Evolutionary conservation across 2,329 filamentous ascomycete species (phyloP).

Genomic region (Neocucurbitaria cava): DNA sequence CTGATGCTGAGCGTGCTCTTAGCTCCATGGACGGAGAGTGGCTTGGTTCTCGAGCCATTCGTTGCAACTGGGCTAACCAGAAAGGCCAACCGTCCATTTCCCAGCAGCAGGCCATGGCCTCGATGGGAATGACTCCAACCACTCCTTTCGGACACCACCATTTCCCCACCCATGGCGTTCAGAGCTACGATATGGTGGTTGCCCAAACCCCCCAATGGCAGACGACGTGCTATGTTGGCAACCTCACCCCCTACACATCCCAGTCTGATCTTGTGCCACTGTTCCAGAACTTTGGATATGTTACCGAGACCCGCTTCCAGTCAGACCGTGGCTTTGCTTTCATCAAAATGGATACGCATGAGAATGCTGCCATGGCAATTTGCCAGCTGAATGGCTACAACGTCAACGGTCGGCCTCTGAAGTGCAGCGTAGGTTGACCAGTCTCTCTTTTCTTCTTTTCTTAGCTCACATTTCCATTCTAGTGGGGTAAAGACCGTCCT

Average conservation of each 20-base stretch:
- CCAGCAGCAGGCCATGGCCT: constrained; percentile 94
- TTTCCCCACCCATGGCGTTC: constrained; percentile 94
- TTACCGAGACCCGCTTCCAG: constrained; percentile 97
- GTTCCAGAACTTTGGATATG: constrained; percentile 98
- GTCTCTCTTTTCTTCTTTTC: constrained; percentile 23
- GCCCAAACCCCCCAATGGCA: constrained; percentile 97
- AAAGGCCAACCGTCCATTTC: constrained; percentile 99
- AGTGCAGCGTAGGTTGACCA: constrained; percentile 86
- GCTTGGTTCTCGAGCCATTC: constrained; percentile 96
- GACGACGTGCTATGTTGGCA: constrained; percentile 97
- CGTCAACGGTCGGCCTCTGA: constrained; percentile 93
- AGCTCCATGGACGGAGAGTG: constrained; percentile 99
- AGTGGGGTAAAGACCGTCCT: constrained; percentile 99
- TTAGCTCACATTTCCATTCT: constrained; percentile 43
- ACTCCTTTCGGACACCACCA: constrained; percentile 97
- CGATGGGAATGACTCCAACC: constrained; percentile 97
- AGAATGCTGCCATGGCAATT: constrained; percentile 98
- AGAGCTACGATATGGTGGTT: constrained; percentile 97
- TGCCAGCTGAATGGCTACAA: constrained; percentile 98
- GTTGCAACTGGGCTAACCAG: constrained; percentile 99
- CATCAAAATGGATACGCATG: constrained; percentile 98
- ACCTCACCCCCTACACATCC: constrained; percentile 95
- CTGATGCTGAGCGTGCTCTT: constrained; percentile 92
- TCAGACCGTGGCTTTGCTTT: constrained; percentile 97
- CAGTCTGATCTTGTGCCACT: constrained; percentile 96